Conservation (phyloP, 208 protist genomes). For the Porcisia deanei region DNA sequence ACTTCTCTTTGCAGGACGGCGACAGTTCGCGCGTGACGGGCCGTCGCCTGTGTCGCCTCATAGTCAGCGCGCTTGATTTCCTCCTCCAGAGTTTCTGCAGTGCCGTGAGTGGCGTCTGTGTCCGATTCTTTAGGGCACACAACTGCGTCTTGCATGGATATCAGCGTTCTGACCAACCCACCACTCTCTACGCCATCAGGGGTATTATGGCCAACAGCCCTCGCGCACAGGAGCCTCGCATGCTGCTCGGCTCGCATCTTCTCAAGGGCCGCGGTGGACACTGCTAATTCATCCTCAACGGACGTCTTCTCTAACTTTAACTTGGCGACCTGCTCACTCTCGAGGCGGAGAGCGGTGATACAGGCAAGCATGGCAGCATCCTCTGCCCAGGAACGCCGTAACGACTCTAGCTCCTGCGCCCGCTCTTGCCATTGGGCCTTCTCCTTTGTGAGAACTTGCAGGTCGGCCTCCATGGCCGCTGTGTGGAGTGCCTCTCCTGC, state of each 20-base stretch:
- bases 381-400: conserved; percentile 33
- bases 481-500: conserved; percentile 69
- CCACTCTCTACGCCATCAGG: background rate
- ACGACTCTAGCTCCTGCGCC: conserved; percentile 37
- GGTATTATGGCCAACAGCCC: background rate
- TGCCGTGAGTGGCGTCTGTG: background rate
- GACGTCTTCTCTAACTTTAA: conserved; percentile 27
- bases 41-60: conserved; percentile 29
- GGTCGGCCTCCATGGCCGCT: conserved; percentile 29
- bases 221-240: background rate
- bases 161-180: background rate
- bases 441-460: conserved; percentile 33
- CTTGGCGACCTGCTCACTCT: conserved; percentile 17
- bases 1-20: conserved; percentile 51
- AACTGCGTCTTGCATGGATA: background rate
- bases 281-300: conserved; percentile 20
- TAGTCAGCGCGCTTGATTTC: conserved; percentile 37
- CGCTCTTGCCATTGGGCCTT: conserved; percentile 34
- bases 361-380: conserved; percentile 35
- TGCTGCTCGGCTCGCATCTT: conserved; percentile 15
- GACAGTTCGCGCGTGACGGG: conserved; percentile 23
- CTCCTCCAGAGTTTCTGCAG: conserved; percentile 15
- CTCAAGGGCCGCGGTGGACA: conserved; percentile 15
- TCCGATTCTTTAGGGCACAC: background rate
- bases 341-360: conserved; percentile 25